phyloP scores from a whole-genome alignment of 2,329 filamentous ascomycete genomes.

The Tolypocladium guangdongense region DNA sequence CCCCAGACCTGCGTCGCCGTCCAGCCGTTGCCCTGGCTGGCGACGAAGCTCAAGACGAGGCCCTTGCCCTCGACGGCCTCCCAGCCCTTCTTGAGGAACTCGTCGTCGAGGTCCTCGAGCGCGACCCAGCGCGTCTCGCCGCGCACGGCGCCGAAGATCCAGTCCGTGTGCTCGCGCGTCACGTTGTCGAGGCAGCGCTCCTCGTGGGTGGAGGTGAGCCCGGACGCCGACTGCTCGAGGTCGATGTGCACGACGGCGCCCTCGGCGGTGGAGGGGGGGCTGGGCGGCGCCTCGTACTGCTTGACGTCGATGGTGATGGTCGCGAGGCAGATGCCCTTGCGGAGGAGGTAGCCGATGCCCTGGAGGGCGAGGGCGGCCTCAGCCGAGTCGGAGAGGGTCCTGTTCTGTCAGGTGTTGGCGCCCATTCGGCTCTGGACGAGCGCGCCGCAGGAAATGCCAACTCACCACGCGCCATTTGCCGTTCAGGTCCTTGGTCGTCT shows the following conservation, averaged over 20 bases:
- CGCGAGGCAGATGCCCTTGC: conserved; percentile 60
- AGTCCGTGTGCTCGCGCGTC: conserved; percentile 58
- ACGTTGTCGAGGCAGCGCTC: conserved; percentile 39
- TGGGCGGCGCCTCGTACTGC: conserved; percentile 37
- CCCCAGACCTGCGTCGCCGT: conserved; percentile 49
- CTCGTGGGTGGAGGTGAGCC: conserved; percentile 54
- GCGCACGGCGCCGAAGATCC: conserved; percentile 64
- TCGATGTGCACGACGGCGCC: conserved; percentile 49
- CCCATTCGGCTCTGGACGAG: too few species aligned
- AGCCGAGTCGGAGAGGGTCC: conserved; percentile 55
- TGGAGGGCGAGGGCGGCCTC: conserved; percentile 63
- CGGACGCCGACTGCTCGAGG: conserved; percentile 64
- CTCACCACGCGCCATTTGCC: conserved; percentile 62
- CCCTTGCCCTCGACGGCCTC: conserved; percentile 48
- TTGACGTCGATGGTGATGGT: conserved; percentile 56
- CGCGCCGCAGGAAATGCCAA: not conserved
- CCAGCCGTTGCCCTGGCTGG: conserved; percentile 42
- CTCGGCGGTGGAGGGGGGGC: conserved; percentile 25
- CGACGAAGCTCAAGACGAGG: conserved; percentile 53
- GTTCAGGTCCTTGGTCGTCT: conserved; percentile 56
- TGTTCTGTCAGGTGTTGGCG: conserved; percentile 46
- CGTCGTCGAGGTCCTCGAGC: conserved; percentile 40
- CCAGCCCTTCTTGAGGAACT: conserved; percentile 48
- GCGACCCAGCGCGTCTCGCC: conserved; percentile 45
- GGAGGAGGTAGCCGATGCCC: conserved; percentile 59